Percentiles rank a stretch among this genome's conserved stretches.
Evolutionary conservation across 2,329 filamentous ascomycete species (phyloP).

Genomic region (Penicillium italicum): DNA sequence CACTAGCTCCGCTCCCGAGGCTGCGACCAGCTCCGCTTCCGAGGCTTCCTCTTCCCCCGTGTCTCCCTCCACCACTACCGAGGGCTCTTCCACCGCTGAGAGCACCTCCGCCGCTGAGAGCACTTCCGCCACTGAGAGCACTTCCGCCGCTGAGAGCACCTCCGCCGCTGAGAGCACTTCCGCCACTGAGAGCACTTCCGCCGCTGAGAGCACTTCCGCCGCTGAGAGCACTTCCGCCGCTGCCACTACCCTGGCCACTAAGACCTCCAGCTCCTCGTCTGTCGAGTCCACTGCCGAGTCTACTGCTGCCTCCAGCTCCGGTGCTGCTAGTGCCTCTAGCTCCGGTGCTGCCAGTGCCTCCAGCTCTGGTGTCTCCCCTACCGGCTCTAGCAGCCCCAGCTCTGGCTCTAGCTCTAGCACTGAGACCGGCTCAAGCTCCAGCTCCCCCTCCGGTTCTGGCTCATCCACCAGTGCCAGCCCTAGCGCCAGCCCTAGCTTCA

Average conservation of each 20-base stretch:
- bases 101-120: no score
- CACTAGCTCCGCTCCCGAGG: constrained; percentile 5
- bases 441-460: constrained; percentile 8
- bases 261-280: constrained; percentile 7
- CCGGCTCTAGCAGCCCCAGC: neutral
- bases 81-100: no score
- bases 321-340: constrained; percentile 2
- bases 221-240: neutral
- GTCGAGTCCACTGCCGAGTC: constrained; percentile 15
- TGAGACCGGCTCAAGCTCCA: constrained; percentile 8
- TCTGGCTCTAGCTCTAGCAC: constrained; percentile 14
- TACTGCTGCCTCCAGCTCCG: constrained; percentile 13
- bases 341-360: constrained; percentile 9
- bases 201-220: no score
- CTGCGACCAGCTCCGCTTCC: constrained; percentile 4
- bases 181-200: no score
- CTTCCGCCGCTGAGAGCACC: no score
- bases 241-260: constrained; percentile 7
- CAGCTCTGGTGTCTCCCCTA: constrained; percentile 11
- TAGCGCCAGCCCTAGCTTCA: constrained; percentile 13
- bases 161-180: no score
- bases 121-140: no score
- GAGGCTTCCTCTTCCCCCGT: constrained; percentile 5
- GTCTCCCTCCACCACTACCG: constrained; percentile 13
- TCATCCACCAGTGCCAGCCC: constrained; percentile 9